Evolutionary conservation across 2,329 filamentous ascomycete genomes (phyloP).

Genomic region (Thermothelomyces thermophilus): DNA sequence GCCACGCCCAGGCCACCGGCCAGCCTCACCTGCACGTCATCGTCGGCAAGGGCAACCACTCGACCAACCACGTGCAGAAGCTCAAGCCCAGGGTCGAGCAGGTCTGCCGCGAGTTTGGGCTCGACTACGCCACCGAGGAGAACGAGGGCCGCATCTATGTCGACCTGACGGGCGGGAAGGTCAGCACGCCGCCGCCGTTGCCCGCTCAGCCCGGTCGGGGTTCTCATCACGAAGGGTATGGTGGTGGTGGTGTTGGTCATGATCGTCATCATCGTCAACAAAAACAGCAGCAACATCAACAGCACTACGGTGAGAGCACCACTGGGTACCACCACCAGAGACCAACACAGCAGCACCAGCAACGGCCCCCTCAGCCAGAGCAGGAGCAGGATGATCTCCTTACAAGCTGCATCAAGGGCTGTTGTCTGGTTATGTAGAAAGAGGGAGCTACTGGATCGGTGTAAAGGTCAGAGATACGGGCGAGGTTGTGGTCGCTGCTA

Average conservation of each 20-base stretch:
- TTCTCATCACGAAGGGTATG: constrained; percentile 31
- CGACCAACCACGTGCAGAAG: constrained; percentile 74
- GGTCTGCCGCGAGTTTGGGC: constrained; percentile 73
- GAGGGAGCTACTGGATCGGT: too few relatives aligned
- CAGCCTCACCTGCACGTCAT: constrained; percentile 88
- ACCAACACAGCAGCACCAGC: neutral
- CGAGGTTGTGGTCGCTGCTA: too few relatives aligned
- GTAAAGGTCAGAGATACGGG: too few relatives aligned
- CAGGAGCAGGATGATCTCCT: constrained; percentile 27
- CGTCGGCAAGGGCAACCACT: constrained; percentile 92
- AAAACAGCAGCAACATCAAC: constrained; percentile 30
- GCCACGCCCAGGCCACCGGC: constrained; percentile 63
- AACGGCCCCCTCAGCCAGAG: constrained; percentile 34
- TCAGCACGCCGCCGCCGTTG: constrained; percentile 38
- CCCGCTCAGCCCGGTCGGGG: constrained; percentile 40
- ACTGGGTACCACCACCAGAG: neutral
- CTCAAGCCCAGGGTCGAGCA: constrained; percentile 92
- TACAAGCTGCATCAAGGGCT: constrained; percentile 45
- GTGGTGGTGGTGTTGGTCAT: constrained; percentile 30
- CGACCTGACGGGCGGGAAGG: constrained; percentile 69
- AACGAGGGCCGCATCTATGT: constrained; percentile 88
- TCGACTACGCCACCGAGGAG: constrained; percentile 78
- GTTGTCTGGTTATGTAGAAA: constrained; percentile 68
- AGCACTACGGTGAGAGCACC: constrained; percentile 24
- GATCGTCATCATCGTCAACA: constrained; percentile 25